Evolutionary conservation across 2,329 filamentous ascomycete genomes (phyloP), one percentile per base, ranked within the genome.

Genomic region (Alternaria triticimaculans): DNA sequence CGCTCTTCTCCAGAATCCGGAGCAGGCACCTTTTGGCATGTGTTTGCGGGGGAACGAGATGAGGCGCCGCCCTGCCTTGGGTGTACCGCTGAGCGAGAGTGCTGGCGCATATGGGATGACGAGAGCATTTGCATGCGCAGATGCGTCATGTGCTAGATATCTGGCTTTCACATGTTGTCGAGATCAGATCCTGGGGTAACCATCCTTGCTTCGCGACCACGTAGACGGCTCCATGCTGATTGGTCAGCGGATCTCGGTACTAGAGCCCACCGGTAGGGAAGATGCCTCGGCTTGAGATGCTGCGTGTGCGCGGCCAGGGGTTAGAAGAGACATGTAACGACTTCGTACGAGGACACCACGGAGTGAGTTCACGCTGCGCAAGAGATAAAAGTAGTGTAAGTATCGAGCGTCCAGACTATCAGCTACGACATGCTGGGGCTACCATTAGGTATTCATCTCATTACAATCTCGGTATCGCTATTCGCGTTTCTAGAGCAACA

Each of bases 231-330:
- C 30, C 28, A 18, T 53, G 30, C 20, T 53, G 49, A 53, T 53
- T 53, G 49, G 49, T 30, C 20, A 30, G 20, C 37, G 15, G 37
- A 9, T 41, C 37, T 41, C 37, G 37, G 37, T 41, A 41, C 37
- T 41, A 1, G 37, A 41, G 37, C 37, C 37, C 37, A 3, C 37
- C 37, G 37, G n/a, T 41, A 41, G 37, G 49, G 49, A 53, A 53
- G 49, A 53, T 53, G 30, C 49, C 49, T 64, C 62, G 62, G 62
- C 58, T 41, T 25, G 45, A n/a, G 30, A 26, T 50, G 23, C 25
- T 50, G 45, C 43, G 15, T 48, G 14, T 21, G 20, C 49, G 49
- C 43, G 11, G 14, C 21, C 20, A 18, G 20, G 20, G 12, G 37
- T 41, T 18, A 41, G 37, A 51, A 33, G 23, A 14, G 20, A 23